Conservation (phyloP, 2,329 filamentous ascomycete species). For the Arthrinium phaeospermum region DNA sequence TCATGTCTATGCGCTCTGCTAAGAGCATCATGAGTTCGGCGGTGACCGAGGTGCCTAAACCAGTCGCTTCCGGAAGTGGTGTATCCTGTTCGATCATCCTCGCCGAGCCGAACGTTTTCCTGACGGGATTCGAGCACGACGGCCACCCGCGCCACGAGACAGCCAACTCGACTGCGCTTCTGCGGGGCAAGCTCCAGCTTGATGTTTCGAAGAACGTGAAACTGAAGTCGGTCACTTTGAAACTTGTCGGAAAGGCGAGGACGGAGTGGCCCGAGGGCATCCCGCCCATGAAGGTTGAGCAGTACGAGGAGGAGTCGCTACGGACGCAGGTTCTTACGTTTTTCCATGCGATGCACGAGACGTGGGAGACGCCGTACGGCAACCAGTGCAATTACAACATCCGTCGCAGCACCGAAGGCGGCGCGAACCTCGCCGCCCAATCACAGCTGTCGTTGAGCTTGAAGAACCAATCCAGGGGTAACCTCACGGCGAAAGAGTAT, state of each 20-base stretch:
- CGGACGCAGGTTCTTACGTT: constrained; percentile 91
- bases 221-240: constrained; percentile 87
- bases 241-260: constrained; percentile 81
- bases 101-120: constrained; percentile 80
- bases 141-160: constrained; percentile 60
- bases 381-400: constrained; percentile 64
- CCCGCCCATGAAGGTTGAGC: constrained; percentile 82
- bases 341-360: constrained; percentile 77
- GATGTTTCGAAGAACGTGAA: constrained; percentile 89
- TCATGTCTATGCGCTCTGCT: constrained; percentile 56
- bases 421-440: constrained; percentile 40
- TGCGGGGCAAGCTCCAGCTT: constrained; percentile 83
- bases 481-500: constrained; percentile 55
- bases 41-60: constrained; percentile 68
- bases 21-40: constrained; percentile 59
- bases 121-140: constrained; percentile 79
- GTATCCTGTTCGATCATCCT: constrained; percentile 75
- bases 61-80: constrained; percentile 79
- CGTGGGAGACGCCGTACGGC: constrained; percentile 67
- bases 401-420: constrained; percentile 45
- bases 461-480: constrained; percentile 36
- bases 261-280: constrained; percentile 98
- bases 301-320: constrained; percentile 82
- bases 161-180: constrained; percentile 74
- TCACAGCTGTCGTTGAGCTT: constrained; percentile 42